Base-by-base conservation (phyloP, 2,329 filamentous ascomycete species). In the Trichoderma sp. region DNA sequence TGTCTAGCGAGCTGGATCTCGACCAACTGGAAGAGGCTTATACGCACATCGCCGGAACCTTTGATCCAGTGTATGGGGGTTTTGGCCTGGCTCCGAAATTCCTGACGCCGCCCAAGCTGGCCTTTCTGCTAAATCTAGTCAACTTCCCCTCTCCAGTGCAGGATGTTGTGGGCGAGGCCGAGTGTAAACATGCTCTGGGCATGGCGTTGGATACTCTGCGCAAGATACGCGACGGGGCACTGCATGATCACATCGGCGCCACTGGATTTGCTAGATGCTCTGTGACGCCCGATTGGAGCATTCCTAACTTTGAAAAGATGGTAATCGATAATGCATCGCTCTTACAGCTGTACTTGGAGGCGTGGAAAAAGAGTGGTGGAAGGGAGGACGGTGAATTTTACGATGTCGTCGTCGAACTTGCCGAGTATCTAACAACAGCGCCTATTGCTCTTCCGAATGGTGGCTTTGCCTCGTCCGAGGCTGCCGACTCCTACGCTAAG, bases 281-380 rank as follows among this genome's bases (percentile, higher is more conserved):
- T 15, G 91, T 97, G 8, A 98, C 94, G 0, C 83, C 89, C 15
- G 92, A 98, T 79, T 99, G 95, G 95, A 92, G 91, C 70, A 82
- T 98, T 56, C 95, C 95, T 12, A 94, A 97, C 77, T 99, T 98
- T 73, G 95, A 99, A 81, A 98, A 98, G 82, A 93, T 98, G 86
- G 86, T 97, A 10, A 93, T 93, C 65, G 95, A 98, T 75, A 97
- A 99, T 74, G 90, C 92, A 0, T 90, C 97, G 72, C 84, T 98
- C 1, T 81, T 99, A 2, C 86, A 90, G 27, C 84, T 95, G 7
- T 98, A 95, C 73, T 84, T 97, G 7, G 93, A 97, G 74, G 94
- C 92, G 0, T 98, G 94, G 84, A 84, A 92, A 15, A 80, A 89
- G 13, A 77, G 74, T 27, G 77, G 79, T 27, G 79, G 74, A 13